phyloP scores from a whole-genome alignment of 2,329 filamentous ascomycete genomes.

The Alternaria arbusti region DNA sequence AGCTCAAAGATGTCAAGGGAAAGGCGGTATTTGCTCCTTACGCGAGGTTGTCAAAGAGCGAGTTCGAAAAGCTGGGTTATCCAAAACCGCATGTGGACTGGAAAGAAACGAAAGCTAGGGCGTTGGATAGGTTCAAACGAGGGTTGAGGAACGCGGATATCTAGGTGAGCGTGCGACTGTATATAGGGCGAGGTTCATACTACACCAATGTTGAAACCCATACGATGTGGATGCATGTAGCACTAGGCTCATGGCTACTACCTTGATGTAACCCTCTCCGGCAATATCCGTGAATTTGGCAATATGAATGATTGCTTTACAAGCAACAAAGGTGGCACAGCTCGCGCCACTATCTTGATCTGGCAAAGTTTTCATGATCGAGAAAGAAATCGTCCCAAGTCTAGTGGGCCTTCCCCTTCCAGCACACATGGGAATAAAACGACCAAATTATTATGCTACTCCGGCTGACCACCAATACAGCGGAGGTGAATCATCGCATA shows the following conservation, averaged over 20 bases:
- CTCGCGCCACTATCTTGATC: background rate
- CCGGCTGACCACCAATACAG: background rate
- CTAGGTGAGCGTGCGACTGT: background rate
- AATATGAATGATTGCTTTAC: background rate
- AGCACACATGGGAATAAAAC: background rate
- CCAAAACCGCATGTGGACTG: slow-evolving; percentile 55
- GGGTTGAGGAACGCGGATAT: slow-evolving; percentile 50
- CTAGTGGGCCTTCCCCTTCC: background rate
- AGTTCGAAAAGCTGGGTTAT: slow-evolving; percentile 58
- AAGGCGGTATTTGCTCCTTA: slow-evolving; percentile 59
- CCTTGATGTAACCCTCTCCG: background rate
- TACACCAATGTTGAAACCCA: background rate
- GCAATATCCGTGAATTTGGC: background rate
- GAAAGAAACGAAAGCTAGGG: slow-evolving; percentile 51
- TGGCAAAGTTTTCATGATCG: background rate
- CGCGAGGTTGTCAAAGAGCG: slow-evolving; percentile 51
- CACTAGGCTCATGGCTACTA: background rate
- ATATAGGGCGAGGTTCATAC: background rate
- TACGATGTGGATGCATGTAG: background rate
- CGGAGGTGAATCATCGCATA: background rate
- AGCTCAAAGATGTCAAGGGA: slow-evolving; percentile 49
- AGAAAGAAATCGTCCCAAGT: background rate
- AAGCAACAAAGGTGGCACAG: background rate
- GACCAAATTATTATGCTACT: background rate
- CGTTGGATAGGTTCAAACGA: slow-evolving; percentile 52